Evolutionary conservation across 305 asterid genomes (phyloP).

Genomic region (Rubia tinctorum): DNA sequence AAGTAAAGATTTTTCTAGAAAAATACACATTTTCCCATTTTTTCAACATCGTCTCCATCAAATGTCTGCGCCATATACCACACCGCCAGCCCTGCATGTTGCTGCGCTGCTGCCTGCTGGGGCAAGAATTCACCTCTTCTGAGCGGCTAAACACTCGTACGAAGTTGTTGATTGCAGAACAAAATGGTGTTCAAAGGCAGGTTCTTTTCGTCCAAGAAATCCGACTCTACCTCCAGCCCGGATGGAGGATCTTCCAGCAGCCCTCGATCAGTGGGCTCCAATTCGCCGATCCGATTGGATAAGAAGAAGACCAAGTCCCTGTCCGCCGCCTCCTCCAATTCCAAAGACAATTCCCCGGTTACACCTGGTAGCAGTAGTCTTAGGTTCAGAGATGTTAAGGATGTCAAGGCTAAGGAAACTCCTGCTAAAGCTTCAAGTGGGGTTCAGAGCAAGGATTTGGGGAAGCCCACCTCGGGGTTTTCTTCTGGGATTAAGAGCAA

Average conservation of each 20-base stretch:
- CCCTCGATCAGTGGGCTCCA: conserved; percentile 78
- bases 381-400: conserved; percentile 47
- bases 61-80: conserved; percentile 17
- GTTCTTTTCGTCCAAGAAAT: conserved; percentile 87
- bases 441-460: conserved; percentile 24
- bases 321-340: conserved; percentile 35
- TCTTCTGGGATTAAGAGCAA: conserved; percentile 26
- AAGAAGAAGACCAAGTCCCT: conserved; percentile 65
- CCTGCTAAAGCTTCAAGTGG: conserved; percentile 13
- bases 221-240: conserved; percentile 69
- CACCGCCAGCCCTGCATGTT: conserved; percentile 23
- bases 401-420: conserved; percentile 44
- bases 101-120: conserved; percentile 23
- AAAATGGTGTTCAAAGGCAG: conserved; percentile 89
- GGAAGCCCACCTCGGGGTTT: conserved; percentile 33
- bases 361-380: conserved; percentile 29
- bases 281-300: conserved; percentile 89
- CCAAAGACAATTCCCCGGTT: conserved; percentile 50
- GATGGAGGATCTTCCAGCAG: conserved; percentile 82
- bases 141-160: conserved; percentile 7
- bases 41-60: background rate
- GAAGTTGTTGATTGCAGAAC: background rate
- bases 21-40: background rate
- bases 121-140: conserved; percentile 6
- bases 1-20: background rate